Evolutionary conservation across 1,284 basidiomycete species (phyloP), one percentile per base, ranked within the genome.

Genomic region (Austropuccinia psidii): DNA sequence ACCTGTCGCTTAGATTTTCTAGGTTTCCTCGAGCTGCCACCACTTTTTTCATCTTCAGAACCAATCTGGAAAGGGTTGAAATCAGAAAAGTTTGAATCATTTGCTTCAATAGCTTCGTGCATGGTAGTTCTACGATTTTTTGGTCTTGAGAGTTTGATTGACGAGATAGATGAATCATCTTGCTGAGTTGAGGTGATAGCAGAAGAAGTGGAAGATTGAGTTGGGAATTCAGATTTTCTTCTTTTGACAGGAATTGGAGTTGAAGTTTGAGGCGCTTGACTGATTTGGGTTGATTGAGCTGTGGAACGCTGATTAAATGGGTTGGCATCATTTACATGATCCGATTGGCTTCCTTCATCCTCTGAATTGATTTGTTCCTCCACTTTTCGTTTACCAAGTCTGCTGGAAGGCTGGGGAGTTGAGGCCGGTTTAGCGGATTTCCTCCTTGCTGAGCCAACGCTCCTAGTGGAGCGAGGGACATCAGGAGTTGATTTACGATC

Each of bases 51-150:
- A 15, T 81, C 80, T 43, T 83, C 83, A 47, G 81, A 81, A 21
- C 83, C 83, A 33, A 81, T 82, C 76, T 85, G 85, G 77, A 85
- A 85, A 0, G 84, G 84, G 77, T 85, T 85, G 77, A 79, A 83
- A 74, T 84, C 83, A 19, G 82, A 83, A 76, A 84, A 85, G 4
- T 81, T 81, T 55, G 78, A 79, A 45, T 81, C 81, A 19, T 62
- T 57, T 37, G 68, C 39, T 41, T 72, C 68, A n/a, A 72, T 35
- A 27, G 57, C 68, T 41, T 72, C 68, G 37, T 72, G 58, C 8
- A 72, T 19, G 8, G 68, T 72, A 17, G 47, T 61, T 7, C 68
- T 24, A 17, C 68, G 41, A 35, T 72, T 61, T 41, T 72, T 72
- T 4, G 68, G 58, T 61, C 52, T 61, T 11, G 55, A 35, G 15